A percentile compares a stretch with the other conserved stretches of the same genome.
Evolutionary conservation across 345 rosid species (phyloP).

Genomic region (Eucalyptus curtisii): DNA sequence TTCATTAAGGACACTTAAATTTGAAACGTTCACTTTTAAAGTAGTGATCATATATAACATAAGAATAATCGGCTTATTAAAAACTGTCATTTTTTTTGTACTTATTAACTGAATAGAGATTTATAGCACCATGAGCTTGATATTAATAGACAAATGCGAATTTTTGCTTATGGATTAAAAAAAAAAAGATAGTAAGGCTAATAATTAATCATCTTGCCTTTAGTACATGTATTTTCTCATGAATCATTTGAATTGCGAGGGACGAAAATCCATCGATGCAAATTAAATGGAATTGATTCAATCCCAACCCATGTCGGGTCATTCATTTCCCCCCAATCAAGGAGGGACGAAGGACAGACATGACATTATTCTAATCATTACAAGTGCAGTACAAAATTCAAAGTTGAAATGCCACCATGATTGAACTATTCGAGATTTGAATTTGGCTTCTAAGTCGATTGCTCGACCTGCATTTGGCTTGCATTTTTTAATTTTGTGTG

Average conservation of each 20-base stretch:
- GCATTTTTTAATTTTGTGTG: not conserved
- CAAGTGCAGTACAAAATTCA: not conserved
- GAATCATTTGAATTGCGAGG: not conserved
- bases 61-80: not conserved
- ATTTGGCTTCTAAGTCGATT: not conserved
- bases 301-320: not conserved
- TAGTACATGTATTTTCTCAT: not conserved
- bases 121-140: not conserved
- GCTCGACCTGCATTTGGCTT: not conserved
- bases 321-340: not conserved
- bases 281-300: not conserved
- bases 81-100: not conserved
- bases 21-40: not conserved
- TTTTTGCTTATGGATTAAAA: not conserved
- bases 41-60: not conserved
- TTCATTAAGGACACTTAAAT: not conserved
- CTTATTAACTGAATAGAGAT: not conserved
- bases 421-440: not conserved
- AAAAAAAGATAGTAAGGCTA: no score
- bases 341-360: not conserved
- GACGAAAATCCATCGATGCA: not conserved
- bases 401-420: not conserved
- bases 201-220: not conserved
- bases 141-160: not conserved
- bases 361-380: not conserved